A percentile compares a stretch with the other conserved stretches of the same genome.
These are phyloP conservation scores for Aegilops speltoides DNA, from an alignment of 176 grass and related monocot genomes.

Conservation along the genomic window DNA sequence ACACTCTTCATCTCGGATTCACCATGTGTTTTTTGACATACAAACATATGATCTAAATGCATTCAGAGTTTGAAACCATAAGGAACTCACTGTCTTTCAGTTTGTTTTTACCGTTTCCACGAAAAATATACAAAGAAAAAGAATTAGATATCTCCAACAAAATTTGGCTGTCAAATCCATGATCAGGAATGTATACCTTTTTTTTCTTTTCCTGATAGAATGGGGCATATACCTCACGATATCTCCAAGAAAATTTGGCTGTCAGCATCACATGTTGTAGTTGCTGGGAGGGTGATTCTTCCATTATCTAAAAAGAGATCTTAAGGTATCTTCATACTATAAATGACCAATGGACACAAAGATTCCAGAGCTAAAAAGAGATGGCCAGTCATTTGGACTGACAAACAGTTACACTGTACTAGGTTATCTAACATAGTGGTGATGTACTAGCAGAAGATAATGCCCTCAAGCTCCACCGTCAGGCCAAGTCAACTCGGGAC, in stretches of 20 bases:
- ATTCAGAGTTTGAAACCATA: not conserved
- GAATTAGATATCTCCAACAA: not conserved
- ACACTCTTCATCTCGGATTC: not conserved
- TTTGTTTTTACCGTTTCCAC: not conserved
- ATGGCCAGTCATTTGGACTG: not conserved
- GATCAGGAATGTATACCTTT: not conserved
- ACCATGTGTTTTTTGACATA: not conserved
- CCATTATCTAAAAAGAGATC: not conserved
- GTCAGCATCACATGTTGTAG: not conserved
- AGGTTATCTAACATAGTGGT: conserved; percentile 5
- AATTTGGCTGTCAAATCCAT: not conserved
- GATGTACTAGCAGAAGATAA: conserved; percentile 10
- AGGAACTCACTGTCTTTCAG: not conserved
- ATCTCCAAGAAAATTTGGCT: not conserved
- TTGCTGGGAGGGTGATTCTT: not conserved
- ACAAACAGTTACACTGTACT: conserved; percentile 9
- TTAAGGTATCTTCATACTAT: not conserved
- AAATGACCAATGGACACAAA: not conserved
- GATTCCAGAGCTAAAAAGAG: not conserved
- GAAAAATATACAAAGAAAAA: not conserved
- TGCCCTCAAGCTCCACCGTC: not conserved
- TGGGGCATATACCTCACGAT: not conserved
- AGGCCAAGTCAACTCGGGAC: conserved; percentile 21
- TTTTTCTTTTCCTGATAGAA: no score
- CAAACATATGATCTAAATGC: not conserved